Conservation (phyloP, 2,329 filamentous ascomycete genomes). For the Aureobasidium sp. region DNA sequence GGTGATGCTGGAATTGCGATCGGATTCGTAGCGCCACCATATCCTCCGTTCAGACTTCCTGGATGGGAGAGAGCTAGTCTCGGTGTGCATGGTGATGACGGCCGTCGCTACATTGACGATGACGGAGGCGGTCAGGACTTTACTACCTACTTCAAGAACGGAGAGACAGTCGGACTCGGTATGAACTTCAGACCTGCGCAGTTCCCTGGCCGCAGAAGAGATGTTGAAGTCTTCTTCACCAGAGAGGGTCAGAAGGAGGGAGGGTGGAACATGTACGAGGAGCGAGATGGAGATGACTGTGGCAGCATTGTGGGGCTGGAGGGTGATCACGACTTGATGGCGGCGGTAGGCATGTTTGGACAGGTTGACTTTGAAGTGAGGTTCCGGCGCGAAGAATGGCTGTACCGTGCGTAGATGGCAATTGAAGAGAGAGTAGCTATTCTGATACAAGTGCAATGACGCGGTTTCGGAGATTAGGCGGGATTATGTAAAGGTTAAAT, state of each 20-base stretch:
- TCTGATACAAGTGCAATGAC: not conserved
- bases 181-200: slow-evolving; percentile 47
- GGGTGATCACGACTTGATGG: slow-evolving; percentile 47
- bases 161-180: slow-evolving; percentile 63
- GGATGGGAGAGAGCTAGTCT: slow-evolving; percentile 72
- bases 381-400: slow-evolving; percentile 26
- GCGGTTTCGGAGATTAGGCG: not conserved
- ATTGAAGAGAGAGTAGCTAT: not conserved
- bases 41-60: slow-evolving; percentile 67
- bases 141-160: slow-evolving; percentile 52
- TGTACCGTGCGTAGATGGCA: slow-evolving; percentile 16
- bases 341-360: slow-evolving; percentile 63
- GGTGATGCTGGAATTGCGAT: slow-evolving; percentile 54
- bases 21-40: slow-evolving; percentile 65
- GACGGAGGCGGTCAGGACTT: slow-evolving; percentile 64
- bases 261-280: slow-evolving; percentile 67
- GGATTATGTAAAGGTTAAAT: not conserved
- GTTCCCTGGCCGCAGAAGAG: slow-evolving; percentile 21
- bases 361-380: slow-evolving; percentile 58
- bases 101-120: slow-evolving; percentile 67
- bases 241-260: slow-evolving; percentile 52
- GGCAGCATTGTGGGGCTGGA: slow-evolving; percentile 58
- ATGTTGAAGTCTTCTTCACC: slow-evolving; percentile 62
- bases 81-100: slow-evolving; percentile 74
- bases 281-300: slow-evolving; percentile 56